Evolutionary conservation across 257 asterid genomes (phyloP).

Genomic region (Paulownia fortunei): DNA sequence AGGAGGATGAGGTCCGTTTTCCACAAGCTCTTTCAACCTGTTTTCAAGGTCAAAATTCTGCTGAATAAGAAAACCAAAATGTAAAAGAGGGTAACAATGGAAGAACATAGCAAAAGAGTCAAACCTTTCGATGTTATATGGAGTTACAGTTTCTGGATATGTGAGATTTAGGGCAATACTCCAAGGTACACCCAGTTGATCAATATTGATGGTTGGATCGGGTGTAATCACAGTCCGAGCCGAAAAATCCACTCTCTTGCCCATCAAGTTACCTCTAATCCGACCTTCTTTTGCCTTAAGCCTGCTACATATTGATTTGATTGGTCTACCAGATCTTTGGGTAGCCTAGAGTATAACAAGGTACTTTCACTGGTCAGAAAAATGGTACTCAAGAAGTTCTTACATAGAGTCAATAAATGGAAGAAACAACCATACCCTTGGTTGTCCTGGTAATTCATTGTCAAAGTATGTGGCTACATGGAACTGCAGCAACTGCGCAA

Average conservation of each 20-base stretch:
- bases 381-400: slow-evolving; percentile 20
- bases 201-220: slow-evolving; percentile 97
- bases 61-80: slow-evolving; percentile 26
- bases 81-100: slow-evolving; percentile 4
- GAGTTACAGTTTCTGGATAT: slow-evolving; percentile 99
- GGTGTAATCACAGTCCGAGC: slow-evolving; percentile 99
- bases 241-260: slow-evolving; percentile 96
- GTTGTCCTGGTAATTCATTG: slow-evolving; percentile 98
- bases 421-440: slow-evolving; percentile 68
- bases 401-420: not conserved
- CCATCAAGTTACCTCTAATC: slow-evolving; percentile 98
- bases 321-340: slow-evolving; percentile 97
- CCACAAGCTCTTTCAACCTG: slow-evolving; percentile 98
- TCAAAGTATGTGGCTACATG: slow-evolving; percentile 99
- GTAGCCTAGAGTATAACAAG: slow-evolving; percentile 71
- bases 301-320: slow-evolving; percentile 96
- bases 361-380: slow-evolving; percentile 24
- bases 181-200: slow-evolving; percentile 98
- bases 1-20: slow-evolving; percentile 99
- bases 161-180: slow-evolving; percentile 98
- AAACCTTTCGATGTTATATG: slow-evolving; percentile 97
- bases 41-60: slow-evolving; percentile 29
- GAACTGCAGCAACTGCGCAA: slow-evolving; percentile 95
- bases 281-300: slow-evolving; percentile 99
- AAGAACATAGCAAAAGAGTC: slow-evolving; percentile 11